Evolutionary conservation across 176 grass and related monocot species (phyloP).

Genomic region (Ampelocalamus luodianensis): DNA sequence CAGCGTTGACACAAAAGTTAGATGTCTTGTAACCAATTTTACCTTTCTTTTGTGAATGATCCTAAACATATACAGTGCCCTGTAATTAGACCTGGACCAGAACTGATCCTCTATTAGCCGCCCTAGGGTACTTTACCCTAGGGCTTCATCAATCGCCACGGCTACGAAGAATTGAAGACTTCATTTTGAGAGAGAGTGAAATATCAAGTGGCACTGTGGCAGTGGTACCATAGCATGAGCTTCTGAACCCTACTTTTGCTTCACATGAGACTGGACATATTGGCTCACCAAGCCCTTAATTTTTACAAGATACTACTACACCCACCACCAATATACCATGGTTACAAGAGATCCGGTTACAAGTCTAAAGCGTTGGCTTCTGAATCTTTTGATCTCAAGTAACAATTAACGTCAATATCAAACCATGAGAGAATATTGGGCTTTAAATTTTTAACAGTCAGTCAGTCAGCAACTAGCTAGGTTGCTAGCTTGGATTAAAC

Average conservation of each 20-base stretch:
- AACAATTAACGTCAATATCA: not conserved
- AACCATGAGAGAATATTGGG: not conserved
- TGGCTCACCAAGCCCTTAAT: conserved; percentile 4
- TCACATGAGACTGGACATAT: conserved; percentile 15
- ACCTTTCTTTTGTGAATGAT: not conserved
- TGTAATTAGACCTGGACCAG: not conserved
- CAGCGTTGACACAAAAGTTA: too few relatives aligned
- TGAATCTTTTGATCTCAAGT: conserved; percentile 2
- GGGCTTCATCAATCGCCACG: not conserved
- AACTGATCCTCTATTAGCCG: not conserved
- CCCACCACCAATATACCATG: not conserved
- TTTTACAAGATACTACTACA: conserved; percentile 6
- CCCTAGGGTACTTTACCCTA: not conserved
- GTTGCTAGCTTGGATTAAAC: too few relatives aligned
- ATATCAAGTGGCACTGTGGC: not conserved
- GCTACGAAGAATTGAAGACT: not conserved
- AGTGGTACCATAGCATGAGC: not conserved
- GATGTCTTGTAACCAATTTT: too few relatives aligned
- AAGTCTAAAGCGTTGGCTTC: not conserved
- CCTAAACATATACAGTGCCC: not conserved
- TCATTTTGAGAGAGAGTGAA: not conserved
- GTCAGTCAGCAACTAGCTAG: too few relatives aligned
- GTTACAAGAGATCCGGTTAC: too few relatives aligned
- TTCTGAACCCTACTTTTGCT: not conserved
- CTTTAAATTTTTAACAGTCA: too few relatives aligned